phyloP scores from a whole-genome alignment of 73 alveolate species.

The Paramecium octaurelia region DNA sequence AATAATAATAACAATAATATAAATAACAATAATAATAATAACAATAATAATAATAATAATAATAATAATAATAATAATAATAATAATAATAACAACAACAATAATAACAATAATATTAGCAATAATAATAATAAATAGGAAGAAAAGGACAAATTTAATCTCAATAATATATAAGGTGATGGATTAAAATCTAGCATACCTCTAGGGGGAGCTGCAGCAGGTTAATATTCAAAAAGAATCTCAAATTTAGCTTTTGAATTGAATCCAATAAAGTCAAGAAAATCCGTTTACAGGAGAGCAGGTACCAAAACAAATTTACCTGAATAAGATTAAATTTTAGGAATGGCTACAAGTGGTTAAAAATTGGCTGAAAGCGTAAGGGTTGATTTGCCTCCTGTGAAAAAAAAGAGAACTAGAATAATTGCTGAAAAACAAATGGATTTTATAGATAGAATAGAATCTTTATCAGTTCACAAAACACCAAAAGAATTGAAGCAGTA shows the following conservation, averaged over 20 bases:
- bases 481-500: not conserved
- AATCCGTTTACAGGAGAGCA: not conserved
- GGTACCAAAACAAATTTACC: not conserved
- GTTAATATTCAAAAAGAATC: not conserved
- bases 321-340: not conserved
- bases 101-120: too few relatives aligned
- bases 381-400: not conserved
- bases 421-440: not conserved
- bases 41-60: too few relatives aligned
- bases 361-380: not conserved
- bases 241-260: not conserved
- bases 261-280: not conserved
- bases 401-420: not conserved
- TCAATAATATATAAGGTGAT: not conserved
- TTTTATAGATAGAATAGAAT: not conserved
- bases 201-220: not conserved
- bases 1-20: not conserved
- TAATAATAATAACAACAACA: too few relatives aligned
- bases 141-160: not conserved
- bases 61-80: not conserved
- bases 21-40: too few relatives aligned
- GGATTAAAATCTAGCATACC: slow-evolving; percentile 6
- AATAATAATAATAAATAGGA: not conserved
- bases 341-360: not conserved
- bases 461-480: not conserved